A percentile compares a stretch with the other conserved stretches of the same genome.
Evolutionary conservation across 208 protist genomes (phyloP).

Genomic region (Leptomonas pyrrhocoris): DNA sequence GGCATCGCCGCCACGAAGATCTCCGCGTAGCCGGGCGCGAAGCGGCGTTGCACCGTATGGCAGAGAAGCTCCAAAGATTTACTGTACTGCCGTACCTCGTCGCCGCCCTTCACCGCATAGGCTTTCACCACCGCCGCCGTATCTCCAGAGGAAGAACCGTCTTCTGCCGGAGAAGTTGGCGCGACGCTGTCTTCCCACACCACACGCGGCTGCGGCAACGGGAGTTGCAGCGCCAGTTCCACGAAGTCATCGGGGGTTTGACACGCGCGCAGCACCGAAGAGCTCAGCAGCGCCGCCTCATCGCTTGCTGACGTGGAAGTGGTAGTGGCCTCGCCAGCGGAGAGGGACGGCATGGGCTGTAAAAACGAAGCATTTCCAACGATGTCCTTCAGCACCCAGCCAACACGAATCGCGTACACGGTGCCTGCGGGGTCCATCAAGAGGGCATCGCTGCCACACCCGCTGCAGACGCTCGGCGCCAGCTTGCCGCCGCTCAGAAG

Average conservation of each 20-base stretch:
- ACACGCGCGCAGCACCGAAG: conserved; percentile 30
- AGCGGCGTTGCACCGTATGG: conserved; percentile 45
- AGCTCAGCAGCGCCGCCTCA: not conserved
- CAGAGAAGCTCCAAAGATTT: conserved; percentile 37
- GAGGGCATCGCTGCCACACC: conserved; percentile 14
- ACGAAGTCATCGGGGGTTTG: conserved; percentile 50
- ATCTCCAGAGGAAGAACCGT: not conserved
- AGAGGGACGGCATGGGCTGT: not conserved
- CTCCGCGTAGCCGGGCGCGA: conserved; percentile 47
- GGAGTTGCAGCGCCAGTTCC: conserved; percentile 37
- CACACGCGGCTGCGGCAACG: conserved; percentile 30
- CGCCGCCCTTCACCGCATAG: conserved; percentile 14
- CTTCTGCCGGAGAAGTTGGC: not conserved
- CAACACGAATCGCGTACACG: conserved; percentile 12
- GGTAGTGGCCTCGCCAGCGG: not conserved
- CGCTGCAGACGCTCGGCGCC: not conserved
- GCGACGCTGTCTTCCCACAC: not conserved
- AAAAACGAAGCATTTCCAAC: not conserved
- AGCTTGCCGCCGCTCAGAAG: not conserved
- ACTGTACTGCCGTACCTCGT: conserved; percentile 40
- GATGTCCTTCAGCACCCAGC: not conserved
- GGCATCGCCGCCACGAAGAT: conserved; percentile 35
- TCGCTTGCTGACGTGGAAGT: too few relatives aligned
- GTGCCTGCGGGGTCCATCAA: conserved; percentile 28
- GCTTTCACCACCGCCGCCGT: not conserved